Conservation (phyloP, 2,329 filamentous ascomycete genomes). For the Didymella pomorum region DNA sequence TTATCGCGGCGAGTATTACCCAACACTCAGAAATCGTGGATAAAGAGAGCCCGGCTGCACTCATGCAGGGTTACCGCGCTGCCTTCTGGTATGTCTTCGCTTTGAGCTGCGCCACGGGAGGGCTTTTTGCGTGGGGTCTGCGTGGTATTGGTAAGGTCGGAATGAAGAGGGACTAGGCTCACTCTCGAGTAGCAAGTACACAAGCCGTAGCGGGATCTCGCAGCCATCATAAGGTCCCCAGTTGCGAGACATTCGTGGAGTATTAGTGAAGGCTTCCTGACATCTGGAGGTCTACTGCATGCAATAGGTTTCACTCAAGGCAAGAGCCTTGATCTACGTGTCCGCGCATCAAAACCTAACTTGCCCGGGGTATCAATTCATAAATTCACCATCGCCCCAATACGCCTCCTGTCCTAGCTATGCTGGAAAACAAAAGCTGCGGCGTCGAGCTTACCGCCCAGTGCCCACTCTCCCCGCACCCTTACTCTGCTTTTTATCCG, state of each 20-base stretch:
- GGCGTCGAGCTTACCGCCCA: background rate
- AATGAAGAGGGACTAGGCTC: slow-evolving; percentile 49
- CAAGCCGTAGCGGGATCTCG: too few species aligned
- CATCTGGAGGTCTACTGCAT: too few species aligned
- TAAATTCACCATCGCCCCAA: background rate
- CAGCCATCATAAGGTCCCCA: background rate
- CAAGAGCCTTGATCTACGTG: too few species aligned
- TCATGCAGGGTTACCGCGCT: slow-evolving; percentile 54
- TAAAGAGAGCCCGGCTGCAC: slow-evolving; percentile 45
- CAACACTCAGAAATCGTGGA: slow-evolving; percentile 30
- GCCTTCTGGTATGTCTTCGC: slow-evolving; percentile 56
- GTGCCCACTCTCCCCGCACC: slow-evolving; percentile 42
- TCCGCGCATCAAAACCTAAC: background rate
- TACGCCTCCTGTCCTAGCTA: slow-evolving; percentile 11
- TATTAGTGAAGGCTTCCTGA: too few species aligned
- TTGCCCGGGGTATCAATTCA: slow-evolving; percentile 14
- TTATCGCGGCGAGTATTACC: slow-evolving; percentile 48
- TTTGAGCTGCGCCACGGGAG: slow-evolving; percentile 38
- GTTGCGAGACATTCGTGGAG: background rate
- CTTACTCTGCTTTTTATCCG: slow-evolving; percentile 75
- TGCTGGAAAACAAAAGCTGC: slow-evolving; percentile 5
- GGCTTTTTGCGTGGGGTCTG: slow-evolving; percentile 52
- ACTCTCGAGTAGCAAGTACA: background rate
- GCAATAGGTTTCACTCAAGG: too few species aligned
- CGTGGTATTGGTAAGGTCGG: slow-evolving; percentile 56